These are phyloP conservation scores for Edaphochlamys debaryana DNA, from an alignment of 139 green algal species.

Conservation along the genomic window DNA sequence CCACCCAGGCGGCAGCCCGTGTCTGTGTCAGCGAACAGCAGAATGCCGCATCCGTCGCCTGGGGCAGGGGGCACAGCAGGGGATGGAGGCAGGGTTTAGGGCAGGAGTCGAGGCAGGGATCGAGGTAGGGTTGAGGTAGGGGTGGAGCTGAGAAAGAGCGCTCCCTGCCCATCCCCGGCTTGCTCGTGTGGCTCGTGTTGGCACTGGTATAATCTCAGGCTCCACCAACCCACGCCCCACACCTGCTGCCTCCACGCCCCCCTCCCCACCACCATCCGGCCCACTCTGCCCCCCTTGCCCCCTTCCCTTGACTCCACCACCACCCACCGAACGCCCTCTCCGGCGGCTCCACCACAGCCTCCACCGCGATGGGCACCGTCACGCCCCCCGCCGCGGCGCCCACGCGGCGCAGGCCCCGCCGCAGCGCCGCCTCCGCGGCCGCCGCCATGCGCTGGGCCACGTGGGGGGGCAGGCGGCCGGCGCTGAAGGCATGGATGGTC, in stretches of 20 bases:
- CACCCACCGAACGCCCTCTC: conserved; percentile 19
- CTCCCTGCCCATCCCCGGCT: too few relatives aligned
- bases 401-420: neutral
- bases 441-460: conserved; percentile 54
- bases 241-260: too few relatives aligned
- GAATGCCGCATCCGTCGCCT: conserved; percentile 69
- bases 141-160: too few relatives aligned
- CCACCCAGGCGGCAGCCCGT: conserved; percentile 67
- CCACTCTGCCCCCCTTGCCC: too few relatives aligned
- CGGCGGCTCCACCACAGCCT: conserved; percentile 36
- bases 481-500: conserved; percentile 58
- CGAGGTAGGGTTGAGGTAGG: too few relatives aligned
- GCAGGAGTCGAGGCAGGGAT: too few relatives aligned
- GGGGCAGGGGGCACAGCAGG: too few relatives aligned
- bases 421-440: conserved; percentile 39
- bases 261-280: too few relatives aligned
- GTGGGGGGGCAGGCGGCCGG: conserved; percentile 46
- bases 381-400: neutral
- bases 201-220: too few relatives aligned
- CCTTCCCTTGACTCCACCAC: neutral
- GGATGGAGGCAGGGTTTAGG: too few relatives aligned
- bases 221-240: too few relatives aligned
- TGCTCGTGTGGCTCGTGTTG: too few relatives aligned
- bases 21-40: conserved; percentile 66
- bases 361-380: conserved; percentile 6